Evolutionary conservation across 2,329 filamentous ascomycete genomes (phyloP).

Genomic region (Venturia pyrina): DNA sequence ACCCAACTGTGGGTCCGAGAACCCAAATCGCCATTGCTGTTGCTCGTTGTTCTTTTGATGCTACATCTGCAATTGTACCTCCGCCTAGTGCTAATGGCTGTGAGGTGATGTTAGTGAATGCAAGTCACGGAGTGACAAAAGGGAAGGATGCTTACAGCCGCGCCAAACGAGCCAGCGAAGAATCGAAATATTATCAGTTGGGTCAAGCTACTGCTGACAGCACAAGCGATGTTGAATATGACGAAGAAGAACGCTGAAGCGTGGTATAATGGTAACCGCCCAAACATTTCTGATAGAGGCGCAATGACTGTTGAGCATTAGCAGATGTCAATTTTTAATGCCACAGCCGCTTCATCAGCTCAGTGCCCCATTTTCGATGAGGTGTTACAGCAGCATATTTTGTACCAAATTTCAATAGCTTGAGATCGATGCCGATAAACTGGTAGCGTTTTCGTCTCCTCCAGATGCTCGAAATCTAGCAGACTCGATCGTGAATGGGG

Average conservation of each 20-base stretch:
- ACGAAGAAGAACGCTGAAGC: slow-evolving; percentile 47
- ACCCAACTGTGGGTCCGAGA: slow-evolving; percentile 34
- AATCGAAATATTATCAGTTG: slow-evolving; percentile 51
- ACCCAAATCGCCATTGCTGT: slow-evolving; percentile 29
- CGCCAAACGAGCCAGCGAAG: slow-evolving; percentile 27
- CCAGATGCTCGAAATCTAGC: too few species aligned
- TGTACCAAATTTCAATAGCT: too few species aligned
- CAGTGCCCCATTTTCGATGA: too few species aligned
- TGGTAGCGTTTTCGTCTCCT: too few species aligned
- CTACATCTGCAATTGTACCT: slow-evolving; percentile 31
- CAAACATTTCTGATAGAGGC: slow-evolving; percentile 13
- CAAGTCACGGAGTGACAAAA: not conserved
- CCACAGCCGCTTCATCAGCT: too few species aligned
- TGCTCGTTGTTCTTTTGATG: slow-evolving; percentile 24
- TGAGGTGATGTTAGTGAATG: not conserved
- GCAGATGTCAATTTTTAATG: not conserved
- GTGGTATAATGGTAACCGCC: slow-evolving; percentile 12
- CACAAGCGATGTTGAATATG: slow-evolving; percentile 54
- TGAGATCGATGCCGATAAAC: too few species aligned
- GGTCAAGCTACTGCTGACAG: slow-evolving; percentile 44
- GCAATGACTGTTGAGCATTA: slow-evolving; percentile 7
- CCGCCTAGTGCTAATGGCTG: slow-evolving; percentile 27
- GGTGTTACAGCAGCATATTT: too few species aligned
- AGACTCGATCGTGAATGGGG: too few species aligned
- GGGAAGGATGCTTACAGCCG: not conserved